Evolutionary conservation across 1,139 yeast genomes (phyloP).

Genomic region (Pichia sp.): DNA sequence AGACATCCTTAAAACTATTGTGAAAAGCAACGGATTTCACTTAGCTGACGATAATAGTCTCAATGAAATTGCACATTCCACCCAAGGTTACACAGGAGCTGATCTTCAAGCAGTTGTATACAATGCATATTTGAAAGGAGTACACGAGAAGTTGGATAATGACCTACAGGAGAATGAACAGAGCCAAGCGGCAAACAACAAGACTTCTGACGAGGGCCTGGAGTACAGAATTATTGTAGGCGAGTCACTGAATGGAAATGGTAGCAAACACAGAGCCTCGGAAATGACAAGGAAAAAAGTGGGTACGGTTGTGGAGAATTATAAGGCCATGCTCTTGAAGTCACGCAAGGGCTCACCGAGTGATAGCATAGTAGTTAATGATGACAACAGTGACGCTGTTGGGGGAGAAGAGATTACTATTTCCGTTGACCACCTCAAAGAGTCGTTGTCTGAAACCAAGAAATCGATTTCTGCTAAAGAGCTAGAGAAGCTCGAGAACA

Average conservation of each 20-base stretch:
- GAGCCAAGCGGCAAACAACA: background rate
- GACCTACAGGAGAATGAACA: constrained; percentile 33
- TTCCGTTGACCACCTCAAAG: constrained; percentile 51
- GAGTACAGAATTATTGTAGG: background rate
- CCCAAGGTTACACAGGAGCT: constrained; percentile 89
- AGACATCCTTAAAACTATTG: constrained; percentile 66
- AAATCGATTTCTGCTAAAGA: constrained; percentile 83
- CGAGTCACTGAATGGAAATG: background rate
- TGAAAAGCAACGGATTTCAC: constrained; percentile 48
- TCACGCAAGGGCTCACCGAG: background rate
- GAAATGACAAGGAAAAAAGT: constrained; percentile 18
- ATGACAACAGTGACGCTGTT: background rate
- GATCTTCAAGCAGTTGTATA: constrained; percentile 91
- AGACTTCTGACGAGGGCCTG: background rate
- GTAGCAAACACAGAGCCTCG: constrained; percentile 7
- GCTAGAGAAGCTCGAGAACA: constrained; percentile 52
- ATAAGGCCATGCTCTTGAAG: background rate
- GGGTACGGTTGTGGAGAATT: constrained; percentile 1
- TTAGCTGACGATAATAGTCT: constrained; percentile 46
- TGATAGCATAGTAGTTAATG: background rate
- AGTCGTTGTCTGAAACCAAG: constrained; percentile 70
- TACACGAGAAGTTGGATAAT: constrained; percentile 66
- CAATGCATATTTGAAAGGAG: constrained; percentile 88
- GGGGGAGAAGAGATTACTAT: constrained; percentile 37
- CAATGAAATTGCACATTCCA: constrained; percentile 49